Base-by-base conservation (phyloP, 208 protist species). In the Vickermania ingenoplastis region DNA sequence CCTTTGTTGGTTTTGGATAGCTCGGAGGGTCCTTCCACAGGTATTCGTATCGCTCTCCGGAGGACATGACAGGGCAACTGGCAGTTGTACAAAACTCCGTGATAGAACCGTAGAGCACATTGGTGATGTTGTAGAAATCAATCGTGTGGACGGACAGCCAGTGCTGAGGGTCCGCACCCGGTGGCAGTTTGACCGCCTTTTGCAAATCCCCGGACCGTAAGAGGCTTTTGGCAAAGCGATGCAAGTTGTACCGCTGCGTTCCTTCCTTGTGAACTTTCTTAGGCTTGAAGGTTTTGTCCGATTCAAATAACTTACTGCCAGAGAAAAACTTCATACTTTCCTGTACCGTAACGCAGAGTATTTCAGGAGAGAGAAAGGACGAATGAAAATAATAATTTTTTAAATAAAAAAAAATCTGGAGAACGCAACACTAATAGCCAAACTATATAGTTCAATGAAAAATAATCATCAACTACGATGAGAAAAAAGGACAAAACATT, bases 91-190 rank as follows among this genome's bases (percentile, higher is more conserved):
- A 99, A 70, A 98, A 99, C 69, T 99, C 97, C n/a, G 97, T 98
- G 41, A 99, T 87, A 0, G 94, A 98, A 55, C 96, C 97, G 68
- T 99, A 99, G 22, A 99, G 71, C 45, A 99, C 86, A 65, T 99
- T 99, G 3, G 98, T 98, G 59, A 99, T 98, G 81, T 99, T 99
- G 86, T 98, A 99, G 69, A 99, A 99, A 68, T 99, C 98, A 2
- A 99, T 89, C 0, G 97, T 98, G 75, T 98, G 95, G 2, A 98
- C 94, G 1, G 96, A 97, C 7, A 99, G 80, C 97, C 98, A 99
- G 69, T 99, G 94, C 69, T 98, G 94, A 14, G 96, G 51, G 60
- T 99, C 95, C 51, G 98, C 98, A 13, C 97, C 92, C 7, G 87
- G 76, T 13, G 98, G 98, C 1, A 99, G 76, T 31, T 83, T 73